Base-by-base conservation (phyloP, 805 yeast genomes). In the Trichomonascus vanleenenianus region DNA sequence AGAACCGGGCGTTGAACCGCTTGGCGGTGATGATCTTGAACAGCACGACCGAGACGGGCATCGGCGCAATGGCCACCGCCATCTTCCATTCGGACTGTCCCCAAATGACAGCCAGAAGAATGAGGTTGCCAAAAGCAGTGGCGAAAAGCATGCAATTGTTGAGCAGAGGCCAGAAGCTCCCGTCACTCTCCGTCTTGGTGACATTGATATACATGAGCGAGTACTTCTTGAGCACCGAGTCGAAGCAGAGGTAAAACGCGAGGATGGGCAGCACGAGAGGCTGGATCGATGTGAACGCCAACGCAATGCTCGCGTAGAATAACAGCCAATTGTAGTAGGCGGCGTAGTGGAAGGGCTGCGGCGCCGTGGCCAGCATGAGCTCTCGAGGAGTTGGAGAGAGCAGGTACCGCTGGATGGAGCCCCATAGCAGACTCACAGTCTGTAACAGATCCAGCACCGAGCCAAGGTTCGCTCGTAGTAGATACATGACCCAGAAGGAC, bases 401-500 rank as follows among this genome's bases (percentile, higher is more conserved):
- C 32, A 56, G 55, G 18, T 46, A 39, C 18, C 53, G 47, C 32
- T 58, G 56, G 44, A 55, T 52, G n/a, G 49, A 40, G 9, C 60
- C 56, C 15, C 50, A 46, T 0, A 58, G 3, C 14, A 66, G 51
- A 3, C 54, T 45, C 30, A 59, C 12, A 2, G 59, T 53, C 47
- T 65, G 68, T 11, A 65, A 49, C 6, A 65, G 47, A 40, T 57
- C 62, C 3, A 63, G 43, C 18, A 61, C 48, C 6, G 62, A 50
- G 11, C 59, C 67, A 11, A 65, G 31, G 30, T 61, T 53, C 11
- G 60, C 60, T 16, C 64, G 55, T 15, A 67, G 43, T 3, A 65
- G 46, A 49, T 65, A 67, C 64, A 65, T 59, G 22, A 66, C 67
- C 71, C 71, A 67, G 53, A 67, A 67, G 7, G 68, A 61, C 4